These are phyloP conservation scores for Cymbopogon citratus DNA, from an alignment of 176 grass and related monocot genomes.

Conservation along the genomic window DNA sequence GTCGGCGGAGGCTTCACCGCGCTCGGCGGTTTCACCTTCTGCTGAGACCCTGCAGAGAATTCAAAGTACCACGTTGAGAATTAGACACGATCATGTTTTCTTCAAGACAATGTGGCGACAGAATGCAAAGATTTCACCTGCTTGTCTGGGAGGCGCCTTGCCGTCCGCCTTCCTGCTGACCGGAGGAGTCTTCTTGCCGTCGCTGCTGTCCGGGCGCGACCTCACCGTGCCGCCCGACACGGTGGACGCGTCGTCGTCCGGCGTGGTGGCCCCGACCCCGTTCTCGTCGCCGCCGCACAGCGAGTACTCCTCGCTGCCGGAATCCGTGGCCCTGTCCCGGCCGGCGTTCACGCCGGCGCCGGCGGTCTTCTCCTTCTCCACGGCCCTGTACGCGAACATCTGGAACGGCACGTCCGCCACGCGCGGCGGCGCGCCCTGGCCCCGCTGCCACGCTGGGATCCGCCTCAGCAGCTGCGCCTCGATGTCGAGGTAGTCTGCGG, in stretches of 20 bases:
- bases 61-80: not conserved
- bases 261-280: constrained; percentile 13
- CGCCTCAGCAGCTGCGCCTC: constrained; percentile 54
- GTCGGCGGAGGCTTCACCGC: constrained; percentile 23
- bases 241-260: constrained; percentile 44
- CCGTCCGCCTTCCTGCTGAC: constrained; percentile 39
- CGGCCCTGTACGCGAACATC: constrained; percentile 72
- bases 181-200: constrained; percentile 27
- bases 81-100: not conserved
- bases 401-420: constrained; percentile 78
- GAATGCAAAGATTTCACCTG: constrained; percentile 25
- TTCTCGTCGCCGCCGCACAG: constrained; percentile 75
- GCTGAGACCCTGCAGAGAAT: constrained; percentile 24
- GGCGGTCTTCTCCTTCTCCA: constrained; percentile 63
- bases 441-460: constrained; percentile 42
- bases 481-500: constrained; percentile 66
- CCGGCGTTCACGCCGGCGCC: constrained; percentile 7
- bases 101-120: not conserved
- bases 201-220: constrained; percentile 30
- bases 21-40: constrained; percentile 28
- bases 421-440: not conserved
- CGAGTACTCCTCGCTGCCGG: constrained; percentile 58
- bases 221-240: constrained; percentile 20
- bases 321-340: constrained; percentile 53
- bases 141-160: constrained; percentile 39